Percentiles rank a stretch among this genome's conserved stretches.
Conservation (phyloP, 2,329 filamentous ascomycete species). For the Sporothrix schenckii region DNA sequence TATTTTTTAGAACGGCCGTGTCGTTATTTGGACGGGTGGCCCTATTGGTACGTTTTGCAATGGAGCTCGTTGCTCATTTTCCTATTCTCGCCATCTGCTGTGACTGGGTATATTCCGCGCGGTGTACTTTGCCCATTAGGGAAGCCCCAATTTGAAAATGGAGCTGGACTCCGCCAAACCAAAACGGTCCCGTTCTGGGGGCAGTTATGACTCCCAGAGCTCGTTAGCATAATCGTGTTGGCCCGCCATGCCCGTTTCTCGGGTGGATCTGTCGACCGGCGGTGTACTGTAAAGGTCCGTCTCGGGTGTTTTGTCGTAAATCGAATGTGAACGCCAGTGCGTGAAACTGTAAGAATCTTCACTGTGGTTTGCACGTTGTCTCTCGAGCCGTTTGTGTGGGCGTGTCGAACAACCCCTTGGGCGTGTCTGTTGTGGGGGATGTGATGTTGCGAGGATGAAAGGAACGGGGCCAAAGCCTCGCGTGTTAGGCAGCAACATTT, state of each 20-base stretch:
- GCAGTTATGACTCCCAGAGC: neutral
- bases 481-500: constrained; percentile 28
- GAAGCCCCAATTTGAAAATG: neutral
- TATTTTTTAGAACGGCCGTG: constrained; percentile 12
- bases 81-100: neutral
- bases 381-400: too few relatives aligned
- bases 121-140: constrained; percentile 1
- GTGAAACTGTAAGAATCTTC: neutral
- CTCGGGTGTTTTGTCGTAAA: too few relatives aligned
- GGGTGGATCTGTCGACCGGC: constrained; percentile 13
- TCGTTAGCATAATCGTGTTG: neutral
- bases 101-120: constrained; percentile 8
- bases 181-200: neutral
- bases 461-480: constrained; percentile 11
- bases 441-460: neutral
- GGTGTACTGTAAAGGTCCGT: neutral
- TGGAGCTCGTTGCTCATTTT: neutral
- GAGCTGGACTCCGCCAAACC: neutral
- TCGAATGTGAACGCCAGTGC: neutral
- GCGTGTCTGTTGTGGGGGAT: neutral
- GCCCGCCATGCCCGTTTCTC: neutral
- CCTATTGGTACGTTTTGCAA: constrained; percentile 10
- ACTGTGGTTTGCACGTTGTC: neutral
- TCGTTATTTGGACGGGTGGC: neutral
- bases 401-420: neutral